phyloP scores from a whole-genome alignment of 352 stramenopile genomes.

The Phytophthora aleatoria region DNA sequence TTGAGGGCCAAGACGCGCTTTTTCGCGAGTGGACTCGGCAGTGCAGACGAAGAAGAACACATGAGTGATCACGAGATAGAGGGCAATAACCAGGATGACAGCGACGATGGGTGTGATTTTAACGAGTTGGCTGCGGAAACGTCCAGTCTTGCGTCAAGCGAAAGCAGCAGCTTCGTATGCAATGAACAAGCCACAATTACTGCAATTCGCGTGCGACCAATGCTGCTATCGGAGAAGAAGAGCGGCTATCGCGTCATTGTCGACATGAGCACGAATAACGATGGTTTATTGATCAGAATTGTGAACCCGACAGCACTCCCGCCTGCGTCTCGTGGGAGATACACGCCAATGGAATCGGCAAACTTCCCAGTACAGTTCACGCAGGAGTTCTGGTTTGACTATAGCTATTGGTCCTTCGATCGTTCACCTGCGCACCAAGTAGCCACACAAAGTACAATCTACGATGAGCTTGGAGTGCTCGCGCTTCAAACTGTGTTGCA shows the following conservation, averaged over 20 bases:
- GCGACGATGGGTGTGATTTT: constrained; percentile 22
- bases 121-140: constrained; percentile 28
- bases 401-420: constrained; percentile 79
- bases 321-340: background rate
- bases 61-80: constrained; percentile 16
- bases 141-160: constrained; percentile 35
- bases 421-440: constrained; percentile 29
- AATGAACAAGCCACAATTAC: constrained; percentile 64
- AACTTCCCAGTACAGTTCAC: constrained; percentile 57
- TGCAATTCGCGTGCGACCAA: constrained; percentile 71
- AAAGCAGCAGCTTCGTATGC: constrained; percentile 19
- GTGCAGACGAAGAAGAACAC: background rate
- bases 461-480: constrained; percentile 59
- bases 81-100: constrained; percentile 22
- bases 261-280: constrained; percentile 46
- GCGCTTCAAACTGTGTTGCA: constrained; percentile 60
- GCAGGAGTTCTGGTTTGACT: constrained; percentile 75
- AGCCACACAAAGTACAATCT: constrained; percentile 60
- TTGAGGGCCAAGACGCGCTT: constrained; percentile 1
- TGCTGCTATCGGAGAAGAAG: constrained; percentile 69
- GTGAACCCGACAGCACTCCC: constrained; percentile 60
- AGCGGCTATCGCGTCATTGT: constrained; percentile 59
- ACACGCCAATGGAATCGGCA: constrained; percentile 1
- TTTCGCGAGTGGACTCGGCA: constrained; percentile 1
- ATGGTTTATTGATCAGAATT: constrained; percentile 57